These are phyloP conservation scores for Zygotorulaspora sp. DNA, from an alignment of 805 yeast species.

Conservation along the genomic window DNA sequence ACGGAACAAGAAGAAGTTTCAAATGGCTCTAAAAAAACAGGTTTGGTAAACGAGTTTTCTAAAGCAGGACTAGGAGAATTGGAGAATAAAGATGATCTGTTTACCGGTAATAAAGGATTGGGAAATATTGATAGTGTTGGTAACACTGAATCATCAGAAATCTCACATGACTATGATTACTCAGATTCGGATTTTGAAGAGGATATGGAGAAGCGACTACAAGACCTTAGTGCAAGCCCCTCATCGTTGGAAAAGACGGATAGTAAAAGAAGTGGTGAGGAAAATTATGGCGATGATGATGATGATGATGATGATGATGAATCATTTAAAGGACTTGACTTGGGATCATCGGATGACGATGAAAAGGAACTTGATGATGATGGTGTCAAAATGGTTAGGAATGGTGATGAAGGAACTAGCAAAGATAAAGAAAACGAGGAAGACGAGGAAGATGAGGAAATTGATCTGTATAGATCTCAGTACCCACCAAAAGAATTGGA, in stretches of 20 bases:
- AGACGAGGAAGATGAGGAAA: conserved; percentile 25
- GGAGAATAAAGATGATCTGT: neutral
- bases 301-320: conserved; percentile 5
- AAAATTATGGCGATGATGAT: conserved; percentile 3
- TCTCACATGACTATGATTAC: conserved; percentile 26
- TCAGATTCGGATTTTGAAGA: conserved; percentile 38
- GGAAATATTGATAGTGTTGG: neutral
- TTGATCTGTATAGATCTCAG: conserved; percentile 41
- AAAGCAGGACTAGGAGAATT: neutral
- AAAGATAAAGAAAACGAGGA: conserved; percentile 12
- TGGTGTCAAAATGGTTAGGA: conserved; percentile 1
- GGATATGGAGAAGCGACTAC: conserved; percentile 30
- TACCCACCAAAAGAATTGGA: conserved; percentile 76
- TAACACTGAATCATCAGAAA: conserved; percentile 4
- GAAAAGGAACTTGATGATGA: conserved; percentile 14
- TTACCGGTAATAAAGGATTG: neutral
- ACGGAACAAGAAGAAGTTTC: neutral
- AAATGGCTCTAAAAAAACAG: neutral
- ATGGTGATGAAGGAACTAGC: conserved; percentile 8
- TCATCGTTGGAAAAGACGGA: conserved; percentile 1
- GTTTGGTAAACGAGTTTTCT: neutral
- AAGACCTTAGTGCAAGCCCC: conserved; percentile 17
- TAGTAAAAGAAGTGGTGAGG: conserved; percentile 1
- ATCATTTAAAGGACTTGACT: conserved; percentile 7
- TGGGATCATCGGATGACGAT: conserved; percentile 16